Conservation (phyloP, 2,329 filamentous ascomycete species). For the Claviceps citrina region DNA sequence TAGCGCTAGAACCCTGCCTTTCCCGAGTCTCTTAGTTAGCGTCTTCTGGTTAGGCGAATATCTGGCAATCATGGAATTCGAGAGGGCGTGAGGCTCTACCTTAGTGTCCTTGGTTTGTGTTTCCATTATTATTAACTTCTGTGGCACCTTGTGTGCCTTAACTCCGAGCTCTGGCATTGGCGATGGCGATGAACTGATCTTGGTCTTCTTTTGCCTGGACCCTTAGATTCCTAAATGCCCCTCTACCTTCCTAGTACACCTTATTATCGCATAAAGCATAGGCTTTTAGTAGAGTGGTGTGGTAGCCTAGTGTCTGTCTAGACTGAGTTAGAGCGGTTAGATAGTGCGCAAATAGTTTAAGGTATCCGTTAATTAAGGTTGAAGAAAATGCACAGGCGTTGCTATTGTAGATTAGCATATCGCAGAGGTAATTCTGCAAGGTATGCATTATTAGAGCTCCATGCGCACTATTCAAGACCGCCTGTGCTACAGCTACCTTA, state of each 20-base stretch:
- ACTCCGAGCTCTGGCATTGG: background rate
- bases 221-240: background rate
- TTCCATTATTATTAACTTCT: background rate
- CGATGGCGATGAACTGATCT: background rate
- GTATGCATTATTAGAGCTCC: background rate
- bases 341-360: background rate
- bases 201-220: background rate
- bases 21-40: background rate
- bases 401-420: slow-evolving; percentile 19
- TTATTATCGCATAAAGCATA: background rate
- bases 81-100: background rate
- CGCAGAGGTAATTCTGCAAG: slow-evolving; percentile 4
- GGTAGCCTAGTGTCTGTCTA: background rate
- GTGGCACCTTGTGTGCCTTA: background rate
- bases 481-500: slow-evolving; percentile 17
- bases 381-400: slow-evolving; percentile 23
- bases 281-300: background rate
- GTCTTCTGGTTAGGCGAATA: background rate
- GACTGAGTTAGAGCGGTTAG: background rate
- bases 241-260: background rate
- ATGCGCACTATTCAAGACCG: slow-evolving; percentile 14
- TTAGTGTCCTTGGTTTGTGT: background rate
- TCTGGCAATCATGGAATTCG: background rate
- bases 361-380: slow-evolving; percentile 10
- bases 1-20: background rate